Evolutionary conservation across 176 grass and related monocot species (phyloP), one percentile per base, ranked within the genome.

Genomic region (Alopecurus myosuroides): DNA sequence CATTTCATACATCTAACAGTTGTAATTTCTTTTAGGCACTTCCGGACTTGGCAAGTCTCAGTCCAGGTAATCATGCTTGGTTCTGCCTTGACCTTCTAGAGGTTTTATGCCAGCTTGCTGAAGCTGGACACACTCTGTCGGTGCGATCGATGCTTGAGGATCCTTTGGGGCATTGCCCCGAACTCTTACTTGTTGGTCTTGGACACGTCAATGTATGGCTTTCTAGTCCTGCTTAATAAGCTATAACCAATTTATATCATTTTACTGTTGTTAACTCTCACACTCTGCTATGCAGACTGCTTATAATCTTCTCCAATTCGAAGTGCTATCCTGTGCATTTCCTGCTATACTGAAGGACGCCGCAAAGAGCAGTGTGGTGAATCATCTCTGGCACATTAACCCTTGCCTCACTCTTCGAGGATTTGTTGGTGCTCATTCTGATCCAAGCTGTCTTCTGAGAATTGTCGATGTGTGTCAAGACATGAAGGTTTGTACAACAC

Each of bases 41-140:
- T 83, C 82, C 76, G 76, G 89, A 97, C 64, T 86, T 91, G 53
- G 87, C 76, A 82, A 34, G 81, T 92, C 76, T 81, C 70, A 88
- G 77, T 58, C 82, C 89, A 88, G 89, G 87, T n/a, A 97, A 94
- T 89, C 86, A 94, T 50, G 94, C 89, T 77, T 97, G 91, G 94
- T 97, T 88, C 33, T 97, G 85, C 70, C 78, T 97, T 46, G 94
- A 92, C 87, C 91, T 97, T 45, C 63, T 97, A 63, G 88, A 92
- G 55, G 48, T 94, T 69, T 83, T 97, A 53, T 97, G 94, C 76
- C 91, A 97, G 41, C 85, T 97, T 65, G 87, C 94, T 69, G 89
- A 94, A 86, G 88, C 82, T 88, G 94, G 94, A 22, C 88, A 97
- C 83, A 77, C 89, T 1, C 53, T 30, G 33, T 80, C 50, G 11